Conservation (phyloP, 139 green algal species). For the Chlamydomonas asymmetrica region DNA sequence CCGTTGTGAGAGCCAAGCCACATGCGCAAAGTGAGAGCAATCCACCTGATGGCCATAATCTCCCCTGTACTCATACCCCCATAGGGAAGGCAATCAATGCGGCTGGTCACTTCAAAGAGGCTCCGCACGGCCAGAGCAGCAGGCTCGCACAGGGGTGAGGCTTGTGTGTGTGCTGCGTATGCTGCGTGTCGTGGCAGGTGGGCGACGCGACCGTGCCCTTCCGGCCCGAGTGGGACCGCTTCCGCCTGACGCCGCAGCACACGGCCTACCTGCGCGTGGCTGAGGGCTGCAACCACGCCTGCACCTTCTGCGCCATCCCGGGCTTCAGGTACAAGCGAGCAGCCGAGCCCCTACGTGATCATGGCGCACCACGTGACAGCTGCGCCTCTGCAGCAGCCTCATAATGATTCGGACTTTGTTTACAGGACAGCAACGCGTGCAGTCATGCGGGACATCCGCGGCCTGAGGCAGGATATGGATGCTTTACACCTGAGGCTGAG, state of each 20-base stretch:
- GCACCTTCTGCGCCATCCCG: slow-evolving; percentile 93
- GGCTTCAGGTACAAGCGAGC: slow-evolving; percentile 48
- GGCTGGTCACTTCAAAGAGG: too few species aligned
- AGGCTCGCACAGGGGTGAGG: too few species aligned
- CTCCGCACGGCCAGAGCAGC: too few species aligned
- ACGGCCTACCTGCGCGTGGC: slow-evolving; percentile 88
- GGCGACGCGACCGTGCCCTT: slow-evolving; percentile 83
- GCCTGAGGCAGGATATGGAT: too few species aligned
- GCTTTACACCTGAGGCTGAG: too few species aligned
- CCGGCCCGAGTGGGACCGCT: slow-evolving; percentile 70
- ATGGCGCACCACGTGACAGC: too few species aligned
- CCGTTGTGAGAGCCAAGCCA: not conserved
- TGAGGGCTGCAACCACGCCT: slow-evolving; percentile 91
- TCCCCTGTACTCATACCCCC: not conserved
- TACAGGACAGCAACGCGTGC: too few species aligned
- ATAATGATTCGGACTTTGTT: too few species aligned
- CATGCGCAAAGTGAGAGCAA: not conserved
- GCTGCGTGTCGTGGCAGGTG: slow-evolving; percentile 45
- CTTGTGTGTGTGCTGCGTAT: not conserved
- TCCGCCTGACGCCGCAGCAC: slow-evolving; percentile 79
- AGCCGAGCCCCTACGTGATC: too few species aligned
- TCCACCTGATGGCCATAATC: not conserved
- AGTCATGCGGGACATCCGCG: too few species aligned
- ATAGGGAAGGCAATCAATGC: too few species aligned
- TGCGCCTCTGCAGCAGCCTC: too few species aligned